Conservation (phyloP, 768 basidiomycete genomes). For the Coprinellus aureogranulatus region DNA sequence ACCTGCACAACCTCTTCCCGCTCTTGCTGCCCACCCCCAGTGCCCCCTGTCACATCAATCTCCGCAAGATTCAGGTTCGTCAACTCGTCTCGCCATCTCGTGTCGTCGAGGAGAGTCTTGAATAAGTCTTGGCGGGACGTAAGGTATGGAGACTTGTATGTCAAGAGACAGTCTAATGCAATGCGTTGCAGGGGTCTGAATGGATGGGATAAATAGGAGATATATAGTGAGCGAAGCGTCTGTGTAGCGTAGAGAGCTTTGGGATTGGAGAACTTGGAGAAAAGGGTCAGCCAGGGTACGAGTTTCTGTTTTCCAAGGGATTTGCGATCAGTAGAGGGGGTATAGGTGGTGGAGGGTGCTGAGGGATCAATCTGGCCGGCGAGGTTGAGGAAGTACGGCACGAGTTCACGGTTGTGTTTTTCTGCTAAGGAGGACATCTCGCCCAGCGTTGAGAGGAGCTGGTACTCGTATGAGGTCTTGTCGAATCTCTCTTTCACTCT, state of each 20-base stretch:
- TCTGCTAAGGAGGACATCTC: constrained; percentile 72
- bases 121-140: constrained; percentile 62
- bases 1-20: constrained; percentile 67
- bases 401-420: constrained; percentile 81
- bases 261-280: constrained; percentile 91
- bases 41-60: constrained; percentile 30
- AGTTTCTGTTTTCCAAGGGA: constrained; percentile 59
- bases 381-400: constrained; percentile 74
- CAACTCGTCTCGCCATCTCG: constrained; percentile 86
- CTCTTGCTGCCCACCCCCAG: constrained; percentile 33
- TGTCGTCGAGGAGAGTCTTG: constrained; percentile 73
- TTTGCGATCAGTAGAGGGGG: constrained; percentile 19
- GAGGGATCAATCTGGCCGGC: constrained; percentile 3
- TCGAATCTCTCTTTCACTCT: constrained; percentile 61
- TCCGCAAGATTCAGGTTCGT: constrained; percentile 63
- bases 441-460: constrained; percentile 71
- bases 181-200: constrained; percentile 74
- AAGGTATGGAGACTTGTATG: constrained; percentile 71
- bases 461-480: constrained; percentile 69
- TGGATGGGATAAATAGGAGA: constrained; percentile 77
- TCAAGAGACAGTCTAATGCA: constrained; percentile 75
- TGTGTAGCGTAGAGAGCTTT: constrained; percentile 76
- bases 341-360: constrained; percentile 18
- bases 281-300: constrained; percentile 74
- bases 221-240: constrained; percentile 63